Evolutionary conservation across 2,329 filamentous ascomycete species (phyloP).

Genomic region (Clarireedia monteithiana): DNA sequence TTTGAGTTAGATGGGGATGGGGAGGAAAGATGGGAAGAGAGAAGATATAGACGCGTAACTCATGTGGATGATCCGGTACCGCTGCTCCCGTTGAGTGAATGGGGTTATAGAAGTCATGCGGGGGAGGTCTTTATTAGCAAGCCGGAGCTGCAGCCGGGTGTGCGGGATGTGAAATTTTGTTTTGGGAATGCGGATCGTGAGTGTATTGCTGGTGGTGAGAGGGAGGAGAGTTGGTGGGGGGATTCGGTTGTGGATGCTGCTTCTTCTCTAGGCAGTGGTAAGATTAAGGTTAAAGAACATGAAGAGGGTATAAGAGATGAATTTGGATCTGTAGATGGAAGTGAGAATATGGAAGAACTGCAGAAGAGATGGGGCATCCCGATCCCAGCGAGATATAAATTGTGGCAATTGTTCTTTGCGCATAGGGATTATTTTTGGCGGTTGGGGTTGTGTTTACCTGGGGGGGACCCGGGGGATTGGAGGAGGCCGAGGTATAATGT

Average conservation of each 20-base stretch:
- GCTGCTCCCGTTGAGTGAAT: conserved; percentile 74
- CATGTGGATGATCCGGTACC: conserved; percentile 85
- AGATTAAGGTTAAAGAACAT: background rate
- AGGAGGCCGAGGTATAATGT: conserved; percentile 43
- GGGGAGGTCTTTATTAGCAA: conserved; percentile 84
- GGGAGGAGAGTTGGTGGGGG: conserved; percentile 10
- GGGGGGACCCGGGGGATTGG: conserved; percentile 65
- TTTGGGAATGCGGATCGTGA: conserved; percentile 58
- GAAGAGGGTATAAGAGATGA: conserved; percentile 15
- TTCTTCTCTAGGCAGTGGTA: too few species aligned
- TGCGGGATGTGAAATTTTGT: conserved; percentile 65
- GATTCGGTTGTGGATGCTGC: background rate
- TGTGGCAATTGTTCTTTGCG: conserved; percentile 91
- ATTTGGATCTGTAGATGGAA: conserved; percentile 11
- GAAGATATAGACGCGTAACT: conserved; percentile 67
- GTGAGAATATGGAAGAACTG: conserved; percentile 11
- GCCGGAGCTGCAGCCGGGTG: conserved; percentile 55
- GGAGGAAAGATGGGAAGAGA: background rate
- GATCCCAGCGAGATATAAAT: conserved; percentile 48
- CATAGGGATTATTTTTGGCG: conserved; percentile 97
- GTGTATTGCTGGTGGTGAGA: conserved; percentile 56
- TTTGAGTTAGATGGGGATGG: conserved; percentile 9
- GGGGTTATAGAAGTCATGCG: conserved; percentile 78
- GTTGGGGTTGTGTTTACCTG: conserved; percentile 80
- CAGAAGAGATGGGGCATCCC: conserved; percentile 22